Conservation (phyloP, 2,329 filamentous ascomycete species). For the Pyricularia sp. region DNA sequence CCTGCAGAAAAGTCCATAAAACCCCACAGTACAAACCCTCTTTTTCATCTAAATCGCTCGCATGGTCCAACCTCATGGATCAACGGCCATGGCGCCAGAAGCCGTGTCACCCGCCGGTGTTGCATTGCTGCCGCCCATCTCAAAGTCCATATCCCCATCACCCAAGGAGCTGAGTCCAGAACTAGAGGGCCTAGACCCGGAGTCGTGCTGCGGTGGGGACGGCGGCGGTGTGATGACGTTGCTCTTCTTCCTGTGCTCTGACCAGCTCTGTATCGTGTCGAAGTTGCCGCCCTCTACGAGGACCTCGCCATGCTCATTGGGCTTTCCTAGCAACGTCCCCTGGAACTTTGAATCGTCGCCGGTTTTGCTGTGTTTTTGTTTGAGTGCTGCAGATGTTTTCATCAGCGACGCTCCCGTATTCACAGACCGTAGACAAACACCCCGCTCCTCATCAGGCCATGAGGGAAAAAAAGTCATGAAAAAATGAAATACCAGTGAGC, state of each 20-base stretch:
- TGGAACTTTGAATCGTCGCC: slow-evolving; percentile 80
- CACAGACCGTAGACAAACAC: too few relatives aligned
- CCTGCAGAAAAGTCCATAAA: neutral
- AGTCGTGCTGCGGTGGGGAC: slow-evolving; percentile 9
- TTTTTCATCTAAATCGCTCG: neutral
- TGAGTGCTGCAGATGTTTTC: slow-evolving; percentile 49
- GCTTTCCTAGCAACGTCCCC: slow-evolving; percentile 72
- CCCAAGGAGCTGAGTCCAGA: slow-evolving; percentile 49
- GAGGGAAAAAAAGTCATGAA: slow-evolving; percentile 3
- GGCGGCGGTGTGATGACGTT: slow-evolving; percentile 9
- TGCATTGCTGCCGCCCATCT: slow-evolving; percentile 11
- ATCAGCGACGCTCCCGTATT: neutral
- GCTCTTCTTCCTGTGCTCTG: slow-evolving; percentile 26
- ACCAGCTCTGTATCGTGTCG: slow-evolving; percentile 60
- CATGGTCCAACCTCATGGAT: neutral
- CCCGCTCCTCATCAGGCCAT: neutral
- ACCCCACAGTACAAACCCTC: neutral
- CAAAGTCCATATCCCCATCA: slow-evolving; percentile 29
- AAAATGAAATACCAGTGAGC: slow-evolving; percentile 41
- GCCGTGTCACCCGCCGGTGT: neutral
- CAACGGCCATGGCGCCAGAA: neutral
- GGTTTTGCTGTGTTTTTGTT: slow-evolving; percentile 86
- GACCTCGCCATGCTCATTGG: slow-evolving; percentile 60
- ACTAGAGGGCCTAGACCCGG: slow-evolving; percentile 36
- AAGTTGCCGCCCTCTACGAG: slow-evolving; percentile 69